These are phyloP conservation scores for Puccinia horiana DNA, from an alignment of 1,284 basidiomycete genomes.

Conservation along the genomic window DNA sequence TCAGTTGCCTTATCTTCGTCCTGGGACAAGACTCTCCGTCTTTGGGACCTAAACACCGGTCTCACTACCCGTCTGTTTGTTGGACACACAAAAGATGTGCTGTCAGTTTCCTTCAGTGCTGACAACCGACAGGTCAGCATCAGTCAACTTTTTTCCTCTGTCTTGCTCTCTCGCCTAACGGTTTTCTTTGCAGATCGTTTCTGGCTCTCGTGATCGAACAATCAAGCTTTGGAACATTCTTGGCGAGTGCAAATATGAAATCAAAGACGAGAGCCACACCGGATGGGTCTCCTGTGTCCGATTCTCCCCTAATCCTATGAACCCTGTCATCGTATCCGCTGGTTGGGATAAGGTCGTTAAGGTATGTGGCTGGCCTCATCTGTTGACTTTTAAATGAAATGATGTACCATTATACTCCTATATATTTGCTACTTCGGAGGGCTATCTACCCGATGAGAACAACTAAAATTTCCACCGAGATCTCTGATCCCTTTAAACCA, in stretches of 20 bases:
- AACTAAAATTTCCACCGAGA: slow-evolving; percentile 71
- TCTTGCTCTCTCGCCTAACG: slow-evolving; percentile 83
- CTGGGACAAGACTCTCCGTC: slow-evolving; percentile 99
- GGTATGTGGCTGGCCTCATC: slow-evolving; percentile 63
- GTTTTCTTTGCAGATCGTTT: slow-evolving; percentile 91
- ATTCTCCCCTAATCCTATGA: slow-evolving; percentile 97
- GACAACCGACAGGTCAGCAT: slow-evolving; percentile 55
- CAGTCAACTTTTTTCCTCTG: background rate
- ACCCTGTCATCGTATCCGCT: slow-evolving; percentile 97
- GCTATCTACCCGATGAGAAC: slow-evolving; percentile 68
- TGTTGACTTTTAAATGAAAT: slow-evolving; percentile 55
- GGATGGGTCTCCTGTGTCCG: slow-evolving; percentile 99
- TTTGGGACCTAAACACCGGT: slow-evolving; percentile 98
- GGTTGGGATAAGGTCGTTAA: slow-evolving; percentile 99
- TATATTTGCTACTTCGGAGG: slow-evolving; percentile 82
- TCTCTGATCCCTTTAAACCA: slow-evolving; percentile 64
- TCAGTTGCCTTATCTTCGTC: slow-evolving; percentile 94
- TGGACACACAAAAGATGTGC: slow-evolving; percentile 95
- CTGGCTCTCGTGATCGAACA: slow-evolving; percentile 90
- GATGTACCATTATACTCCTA: slow-evolving; percentile 62
- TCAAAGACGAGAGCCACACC: slow-evolving; percentile 95
- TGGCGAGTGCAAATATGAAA: slow-evolving; percentile 99
- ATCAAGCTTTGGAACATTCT: slow-evolving; percentile 99
- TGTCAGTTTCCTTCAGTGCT: slow-evolving; percentile 65
- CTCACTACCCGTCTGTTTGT: slow-evolving; percentile 93